These are phyloP conservation scores for Hippophae tibetana DNA, from an alignment of 306 rosid species.

Conservation along the genomic window DNA sequence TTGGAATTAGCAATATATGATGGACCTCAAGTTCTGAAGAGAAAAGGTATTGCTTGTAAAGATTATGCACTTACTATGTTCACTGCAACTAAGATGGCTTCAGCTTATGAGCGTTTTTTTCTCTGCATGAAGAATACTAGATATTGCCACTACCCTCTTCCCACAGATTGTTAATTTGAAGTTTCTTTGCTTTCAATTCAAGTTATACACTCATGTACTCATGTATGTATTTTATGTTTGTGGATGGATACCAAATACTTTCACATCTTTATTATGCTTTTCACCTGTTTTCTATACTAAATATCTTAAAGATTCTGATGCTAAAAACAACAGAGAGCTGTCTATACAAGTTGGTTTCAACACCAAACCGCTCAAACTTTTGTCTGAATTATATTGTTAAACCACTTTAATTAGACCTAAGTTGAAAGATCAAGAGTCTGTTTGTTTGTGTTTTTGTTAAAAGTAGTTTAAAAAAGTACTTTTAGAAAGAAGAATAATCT, in stretches of 20 bases:
- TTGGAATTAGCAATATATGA: constrained; percentile 19
- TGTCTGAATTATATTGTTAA: too few relatives aligned
- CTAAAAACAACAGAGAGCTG: neutral
- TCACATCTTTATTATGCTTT: neutral
- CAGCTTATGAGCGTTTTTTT: constrained; percentile 18
- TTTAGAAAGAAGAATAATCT: too few relatives aligned
- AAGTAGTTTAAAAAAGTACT: too few relatives aligned
- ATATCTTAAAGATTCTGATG: neutral
- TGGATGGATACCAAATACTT: neutral
- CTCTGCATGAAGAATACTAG: constrained; percentile 13
- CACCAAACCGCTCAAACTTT: too few relatives aligned
- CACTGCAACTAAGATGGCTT: constrained; percentile 20
- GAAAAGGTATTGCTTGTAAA: constrained; percentile 23
- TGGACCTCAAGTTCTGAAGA: constrained; percentile 22
- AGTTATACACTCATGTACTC: neutral
- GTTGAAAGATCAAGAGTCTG: too few relatives aligned
- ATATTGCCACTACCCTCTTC: constrained; percentile 23
- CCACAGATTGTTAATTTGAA: constrained; percentile 8
- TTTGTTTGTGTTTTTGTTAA: too few relatives aligned
- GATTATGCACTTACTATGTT: constrained; percentile 21
- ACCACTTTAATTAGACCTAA: too few relatives aligned
- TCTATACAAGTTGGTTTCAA: neutral
- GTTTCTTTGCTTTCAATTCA: neutral
- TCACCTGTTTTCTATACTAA: neutral
- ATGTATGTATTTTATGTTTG: neutral